Percentiles rank a stretch among this genome's conserved stretches.
These are phyloP conservation scores for Cladophialophora bantiana DNA, from an alignment of 2,329 filamentous ascomycete species.

Conservation along the genomic window DNA sequence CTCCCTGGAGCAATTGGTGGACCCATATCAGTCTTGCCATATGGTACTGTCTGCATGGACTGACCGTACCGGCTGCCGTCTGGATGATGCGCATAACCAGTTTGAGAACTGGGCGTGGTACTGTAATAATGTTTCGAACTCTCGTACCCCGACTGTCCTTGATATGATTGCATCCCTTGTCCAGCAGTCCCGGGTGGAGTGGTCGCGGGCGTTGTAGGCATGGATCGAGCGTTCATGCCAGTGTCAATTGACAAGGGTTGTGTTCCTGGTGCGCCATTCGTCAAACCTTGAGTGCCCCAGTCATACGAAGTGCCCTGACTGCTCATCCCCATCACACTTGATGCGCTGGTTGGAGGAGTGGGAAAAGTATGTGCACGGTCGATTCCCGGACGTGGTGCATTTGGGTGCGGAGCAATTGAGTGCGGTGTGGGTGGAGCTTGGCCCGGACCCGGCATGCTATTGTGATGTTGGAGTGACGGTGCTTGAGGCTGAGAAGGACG, in stretches of 20 bases:
- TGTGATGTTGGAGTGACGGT: slow-evolving; percentile 66
- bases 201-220: slow-evolving; percentile 88
- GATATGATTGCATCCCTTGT: slow-evolving; percentile 81
- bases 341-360: slow-evolving; percentile 91
- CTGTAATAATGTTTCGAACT: slow-evolving; percentile 78
- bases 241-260: slow-evolving; percentile 84
- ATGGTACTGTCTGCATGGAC: slow-evolving; percentile 62
- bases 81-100: slow-evolving; percentile 72
- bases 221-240: slow-evolving; percentile 77
- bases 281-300: slow-evolving; percentile 74
- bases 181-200: slow-evolving; percentile 82
- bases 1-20: slow-evolving; percentile 72
- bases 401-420: slow-evolving; percentile 67
- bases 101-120: slow-evolving; percentile 68
- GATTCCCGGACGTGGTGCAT: slow-evolving; percentile 70
- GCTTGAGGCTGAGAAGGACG: slow-evolving; percentile 59
- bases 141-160: slow-evolving; percentile 75
- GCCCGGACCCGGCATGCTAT: slow-evolving; percentile 68
- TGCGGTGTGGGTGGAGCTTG: slow-evolving; percentile 72
- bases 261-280: slow-evolving; percentile 64
- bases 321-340: slow-evolving; percentile 79
- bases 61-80: slow-evolving; percentile 73
- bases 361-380: slow-evolving; percentile 93
- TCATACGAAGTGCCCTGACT: slow-evolving; percentile 77
- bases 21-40: slow-evolving; percentile 87